phyloP scores from a whole-genome alignment of 1,139 yeast species.

The Debaryomycetaceae sp. region DNA sequence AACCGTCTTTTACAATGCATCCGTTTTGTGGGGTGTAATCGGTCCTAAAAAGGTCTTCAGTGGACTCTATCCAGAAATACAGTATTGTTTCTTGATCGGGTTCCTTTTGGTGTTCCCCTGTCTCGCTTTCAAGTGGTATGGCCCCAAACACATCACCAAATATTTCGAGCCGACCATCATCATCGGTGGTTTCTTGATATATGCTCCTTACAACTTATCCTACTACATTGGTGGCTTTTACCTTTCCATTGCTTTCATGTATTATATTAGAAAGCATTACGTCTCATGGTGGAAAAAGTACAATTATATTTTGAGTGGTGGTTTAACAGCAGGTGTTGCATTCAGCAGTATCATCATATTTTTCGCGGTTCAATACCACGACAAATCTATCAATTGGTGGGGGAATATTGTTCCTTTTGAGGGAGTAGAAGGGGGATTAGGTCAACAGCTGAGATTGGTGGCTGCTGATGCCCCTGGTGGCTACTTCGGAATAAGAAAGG shows the following conservation, averaged over 20 bases:
- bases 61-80: constrained; percentile 42
- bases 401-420: constrained; percentile 45
- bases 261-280: constrained; percentile 40
- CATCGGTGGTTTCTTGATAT: constrained; percentile 34
- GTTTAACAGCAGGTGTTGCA: constrained; percentile 52
- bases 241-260: constrained; percentile 43
- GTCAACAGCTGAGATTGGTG: constrained; percentile 11
- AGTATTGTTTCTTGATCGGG: constrained; percentile 52
- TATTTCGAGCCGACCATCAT: constrained; percentile 44
- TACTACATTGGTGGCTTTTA: constrained; percentile 45
- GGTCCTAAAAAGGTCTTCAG: constrained; percentile 54
- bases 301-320: constrained; percentile 51
- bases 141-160: constrained; percentile 23
- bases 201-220: constrained; percentile 51
- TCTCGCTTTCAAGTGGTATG: constrained; percentile 36
- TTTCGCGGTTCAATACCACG: constrained; percentile 50
- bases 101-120: constrained; percentile 42
- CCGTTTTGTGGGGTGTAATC: constrained; percentile 59
- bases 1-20: constrained; percentile 47
- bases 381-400: constrained; percentile 50
- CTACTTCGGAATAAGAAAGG: constrained; percentile 44
- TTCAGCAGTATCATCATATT: constrained; percentile 49
- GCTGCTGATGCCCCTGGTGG: constrained; percentile 31
- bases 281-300: constrained; percentile 58
- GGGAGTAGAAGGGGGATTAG: constrained; percentile 42